These are phyloP conservation scores for Olyra latifolia DNA, from an alignment of 176 grass and related monocot species.

Conservation along the genomic window DNA sequence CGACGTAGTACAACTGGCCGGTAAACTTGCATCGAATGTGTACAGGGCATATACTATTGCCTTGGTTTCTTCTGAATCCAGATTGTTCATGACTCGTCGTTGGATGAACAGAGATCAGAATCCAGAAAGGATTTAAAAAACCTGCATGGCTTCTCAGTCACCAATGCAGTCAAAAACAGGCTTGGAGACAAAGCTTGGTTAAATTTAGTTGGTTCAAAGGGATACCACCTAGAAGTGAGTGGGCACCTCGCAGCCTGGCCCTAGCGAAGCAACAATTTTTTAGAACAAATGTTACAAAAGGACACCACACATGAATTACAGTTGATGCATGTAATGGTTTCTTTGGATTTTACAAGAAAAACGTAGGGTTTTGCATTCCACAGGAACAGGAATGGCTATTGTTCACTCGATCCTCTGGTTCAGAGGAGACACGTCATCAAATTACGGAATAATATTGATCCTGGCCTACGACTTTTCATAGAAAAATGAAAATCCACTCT, in stretches of 20 bases:
- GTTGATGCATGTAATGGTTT: background rate
- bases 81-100: slow-evolving; percentile 27
- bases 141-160: slow-evolving; percentile 49
- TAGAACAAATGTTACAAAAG: background rate
- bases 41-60: slow-evolving; percentile 39
- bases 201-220: slow-evolving; percentile 62
- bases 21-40: slow-evolving; percentile 37
- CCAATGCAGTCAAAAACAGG: slow-evolving; percentile 72
- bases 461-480: too few species aligned
- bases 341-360: too few species aligned
- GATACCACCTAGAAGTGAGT: slow-evolving; percentile 51
- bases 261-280: slow-evolving; percentile 8
- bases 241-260: slow-evolving; percentile 42
- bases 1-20: background rate
- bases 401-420: too few species aligned
- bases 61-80: slow-evolving; percentile 40
- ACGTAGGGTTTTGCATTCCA: too few species aligned
- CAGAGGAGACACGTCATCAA: too few species aligned
- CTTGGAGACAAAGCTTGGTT: slow-evolving; percentile 58
- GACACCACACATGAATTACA: background rate
- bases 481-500: too few species aligned
- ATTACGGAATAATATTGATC: too few species aligned
- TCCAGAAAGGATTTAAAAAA: slow-evolving; percentile 39
- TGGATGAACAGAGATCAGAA: slow-evolving; percentile 41
- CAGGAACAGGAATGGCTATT: too few species aligned